Base-by-base conservation (phyloP, 176 grass and related monocot genomes). In the Tuctoria greenei region DNA sequence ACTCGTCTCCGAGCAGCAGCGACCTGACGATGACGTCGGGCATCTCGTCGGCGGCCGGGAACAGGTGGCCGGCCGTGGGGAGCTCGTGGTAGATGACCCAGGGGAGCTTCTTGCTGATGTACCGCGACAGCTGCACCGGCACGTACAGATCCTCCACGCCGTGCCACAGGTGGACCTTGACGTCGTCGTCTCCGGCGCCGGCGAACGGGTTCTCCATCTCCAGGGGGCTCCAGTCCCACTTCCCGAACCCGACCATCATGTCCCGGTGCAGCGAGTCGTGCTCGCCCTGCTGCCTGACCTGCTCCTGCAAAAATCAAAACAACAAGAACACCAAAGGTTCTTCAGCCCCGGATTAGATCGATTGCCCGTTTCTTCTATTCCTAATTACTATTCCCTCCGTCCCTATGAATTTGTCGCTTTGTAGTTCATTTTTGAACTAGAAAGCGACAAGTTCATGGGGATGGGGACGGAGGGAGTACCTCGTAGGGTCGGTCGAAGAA, bases 61-160 rank as follows among this genome's bases (percentile, higher is more conserved):
- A 93, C 39, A 97, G 21, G 77, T 97, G 94, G 0, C 91, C 88
- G 9, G 91, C 73, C 8, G 14, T 82, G 4, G 88, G 88, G 20
- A 97, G 78, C 69, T 97, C 91, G 40, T 93, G 91, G 71, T 93
- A 97, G 26, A 68, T 58, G 34, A 97, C 79, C 94, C 91, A 93
- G 0, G 85, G 83, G 11, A 93, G 78, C 69, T 85, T 89, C 66
- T 89, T 49, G 11, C 47, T 68, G 73, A 97, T 83, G 78, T 89
- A 89, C 38, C 81, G 73, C 0, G 94, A 93, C 83, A 89, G 8
- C 56, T 14, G 73, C 23, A 85, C 78, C 7, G 91, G 90, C 67
- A 93, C 86, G 43, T 85, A 76, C 26, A 40, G 39, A 16, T 97
- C 94, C 73, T 89, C 71, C 2, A 78, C 71, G 21, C 91, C 94